Percentiles rank a stretch among this genome's conserved stretches.
Conservation (phyloP, 257 asterid species). For the Ilex asprella region DNA sequence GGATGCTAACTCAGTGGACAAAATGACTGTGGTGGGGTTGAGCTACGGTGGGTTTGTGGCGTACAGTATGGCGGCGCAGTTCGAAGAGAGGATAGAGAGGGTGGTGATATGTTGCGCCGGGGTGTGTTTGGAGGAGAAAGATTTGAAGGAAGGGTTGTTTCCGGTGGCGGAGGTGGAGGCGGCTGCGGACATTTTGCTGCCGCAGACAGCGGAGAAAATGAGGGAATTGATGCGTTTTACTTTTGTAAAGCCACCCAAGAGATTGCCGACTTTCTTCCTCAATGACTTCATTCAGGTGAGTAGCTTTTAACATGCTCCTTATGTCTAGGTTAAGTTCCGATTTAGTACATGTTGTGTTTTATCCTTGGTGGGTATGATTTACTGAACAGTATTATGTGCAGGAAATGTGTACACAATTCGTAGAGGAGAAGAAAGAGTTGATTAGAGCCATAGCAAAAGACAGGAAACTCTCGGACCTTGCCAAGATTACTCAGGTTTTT, state of each 20-base stretch:
- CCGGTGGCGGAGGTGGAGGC: constrained; percentile 48
- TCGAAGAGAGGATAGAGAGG: constrained; percentile 38
- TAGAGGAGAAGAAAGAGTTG: constrained; percentile 59
- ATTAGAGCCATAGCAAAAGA: constrained; percentile 40
- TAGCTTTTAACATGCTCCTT: no score
- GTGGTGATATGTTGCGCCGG: constrained; percentile 67
- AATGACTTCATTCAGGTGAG: constrained; percentile 51
- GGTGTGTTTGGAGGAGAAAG: constrained; percentile 64
- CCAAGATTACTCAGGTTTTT: constrained; percentile 57
- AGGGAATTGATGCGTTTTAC: constrained; percentile 37
- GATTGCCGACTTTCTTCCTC: constrained; percentile 47
- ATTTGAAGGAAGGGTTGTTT: constrained; percentile 47
- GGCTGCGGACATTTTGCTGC: constrained; percentile 52
- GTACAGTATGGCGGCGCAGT: constrained; percentile 59
- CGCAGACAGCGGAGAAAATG: constrained; percentile 61
- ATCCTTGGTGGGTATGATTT: no score
- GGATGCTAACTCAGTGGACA: constrained; percentile 44
- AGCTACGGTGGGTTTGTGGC: constrained; percentile 82
- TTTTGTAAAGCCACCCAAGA: constrained; percentile 47
- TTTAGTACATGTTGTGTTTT: not conserved
- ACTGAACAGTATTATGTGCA: constrained; percentile 9
- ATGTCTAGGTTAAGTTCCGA: no score
- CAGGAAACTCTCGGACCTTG: constrained; percentile 47
- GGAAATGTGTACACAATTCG: constrained; percentile 49
- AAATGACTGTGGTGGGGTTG: constrained; percentile 45